A percentile compares a stretch with the other conserved stretches of the same genome.
Evolutionary conservation across 2,329 filamentous ascomycete genomes (phyloP).

Genomic region (Neofusicoccum ribis): DNA sequence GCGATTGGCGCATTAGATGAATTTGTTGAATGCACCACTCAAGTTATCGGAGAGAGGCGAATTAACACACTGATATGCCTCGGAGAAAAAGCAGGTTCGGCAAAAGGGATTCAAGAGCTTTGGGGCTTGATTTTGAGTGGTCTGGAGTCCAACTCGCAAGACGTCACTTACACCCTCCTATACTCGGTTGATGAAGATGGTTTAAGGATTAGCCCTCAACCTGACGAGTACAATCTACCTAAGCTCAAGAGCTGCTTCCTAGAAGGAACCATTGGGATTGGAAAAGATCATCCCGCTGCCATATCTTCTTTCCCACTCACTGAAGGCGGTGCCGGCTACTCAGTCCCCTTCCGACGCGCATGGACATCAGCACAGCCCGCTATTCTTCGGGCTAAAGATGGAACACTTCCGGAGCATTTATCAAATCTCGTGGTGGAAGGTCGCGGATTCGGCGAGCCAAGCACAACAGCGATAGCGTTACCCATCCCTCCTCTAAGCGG

Average conservation of each 20-base stretch:
- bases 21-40: slow-evolving; percentile 12
- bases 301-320: slow-evolving; percentile 5
- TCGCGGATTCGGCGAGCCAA: slow-evolving; percentile 8
- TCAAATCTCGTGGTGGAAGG: background rate
- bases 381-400: background rate
- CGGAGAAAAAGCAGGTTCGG: slow-evolving; percentile 13
- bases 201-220: background rate
- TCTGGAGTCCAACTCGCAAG: slow-evolving; percentile 17
- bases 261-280: slow-evolving; percentile 12
- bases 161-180: slow-evolving; percentile 11
- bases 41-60: slow-evolving; percentile 15
- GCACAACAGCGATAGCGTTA: slow-evolving; percentile 1
- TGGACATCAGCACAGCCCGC: slow-evolving; percentile 19
- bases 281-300: background rate
- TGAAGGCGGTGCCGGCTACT: slow-evolving; percentile 5
- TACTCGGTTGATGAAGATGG: slow-evolving; percentile 6
- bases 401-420: background rate
- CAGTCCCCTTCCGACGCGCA: slow-evolving; percentile 8
- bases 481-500: slow-evolving; percentile 18
- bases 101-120: background rate
- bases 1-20: slow-evolving; percentile 18
- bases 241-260: slow-evolving; percentile 10
- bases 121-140: slow-evolving; percentile 1
- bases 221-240: background rate
- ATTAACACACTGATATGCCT: slow-evolving; percentile 13